Base-by-base conservation (phyloP, 2,329 filamentous ascomycete genomes). In the Paramyrothecium sp. region DNA sequence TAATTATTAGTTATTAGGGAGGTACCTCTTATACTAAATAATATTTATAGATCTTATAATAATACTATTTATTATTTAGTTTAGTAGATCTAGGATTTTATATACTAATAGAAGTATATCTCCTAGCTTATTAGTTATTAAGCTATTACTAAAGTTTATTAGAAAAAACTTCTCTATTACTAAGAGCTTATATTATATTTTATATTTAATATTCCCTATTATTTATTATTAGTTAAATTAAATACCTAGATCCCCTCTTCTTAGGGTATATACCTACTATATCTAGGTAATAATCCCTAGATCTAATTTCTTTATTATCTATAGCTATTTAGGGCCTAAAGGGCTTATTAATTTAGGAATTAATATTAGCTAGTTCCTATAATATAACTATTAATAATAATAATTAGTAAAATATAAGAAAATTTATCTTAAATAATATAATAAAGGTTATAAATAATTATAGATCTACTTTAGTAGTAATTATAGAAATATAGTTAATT, bases 301-400 rank as follows among this genome's bases (percentile, higher is more conserved):
- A 63, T 65, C 17, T 59, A 59, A 26, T 48, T 73, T 13, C 65
- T 3, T 69, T 67, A 53, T 69, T 61, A 7, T 71, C 65, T 56
- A 70, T 71, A 58, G 22, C 56, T 54, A 2, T 56, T 33, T 7
- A 16, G 11, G 26, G 22, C 22, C 17, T 51, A 20, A 10, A 51
- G 13, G 51, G 41, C 20, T 23, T 50, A 19, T 46, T 26, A 17
- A 17, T 21, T 21, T 26, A 56, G n/a, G n/a, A 55, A 3, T 59
- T 47, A 21, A 57, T 58, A 48, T n/a, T 48, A 49, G 17, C 22
- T 22, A 49, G 7, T 48, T 26, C 13, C 11, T n/a, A 49, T 19
- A 33, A 22, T 30, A 30, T 55, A 23, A 49, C 19, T 48, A 48
- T 33, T 50, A 10, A 49, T 46, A 49, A 49, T 49, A 49, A 49